Evolutionary conservation across 345 rosid genomes (phyloP), one percentile per base, ranked within the genome.

Genomic region (Eucalyptus marginata): DNA sequence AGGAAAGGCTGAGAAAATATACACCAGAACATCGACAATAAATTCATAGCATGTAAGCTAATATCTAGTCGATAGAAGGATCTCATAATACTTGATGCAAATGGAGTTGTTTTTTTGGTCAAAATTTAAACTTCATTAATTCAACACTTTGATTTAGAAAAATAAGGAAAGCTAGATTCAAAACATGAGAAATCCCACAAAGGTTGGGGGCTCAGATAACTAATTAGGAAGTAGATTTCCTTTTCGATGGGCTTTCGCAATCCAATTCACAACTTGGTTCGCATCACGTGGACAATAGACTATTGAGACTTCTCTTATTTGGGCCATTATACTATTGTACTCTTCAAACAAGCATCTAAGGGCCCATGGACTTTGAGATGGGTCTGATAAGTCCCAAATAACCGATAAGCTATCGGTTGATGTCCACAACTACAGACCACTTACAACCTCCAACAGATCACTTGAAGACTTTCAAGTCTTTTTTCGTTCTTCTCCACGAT

Each of bases 121-220:
- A 22, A 52, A 52, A 56, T 56, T 22, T 56, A 56, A 56, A 56
- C 62, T 9, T 56, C 62, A 56, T 1, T 24, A 22, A 56, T 56
- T 56, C 62, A 56, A 56, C 11, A 10, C 62, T 56, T 56, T 24
- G 29, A 56, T 56, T 56, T 22, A 56, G 29, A 10, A 9, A 56
- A 56, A 56, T 56, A 56, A 56, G 29, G 29, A 56, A 56, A 56
- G 11, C 29, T 56, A 56, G 29, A 24, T 24, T 56, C 13, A 56
- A 56, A 56, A 56, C 13, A 0, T 9, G 3, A 24, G 27, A 56
- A 56, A 56, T 56, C 29, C 27, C 62, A 4, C 0, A 0, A 24
- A 52, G 58, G 25, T 52, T 52, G 24, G 58, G 25, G 29, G 2
- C 62, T 56, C 1, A 56, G 1, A 22, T 22, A 22, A 54, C 1